These are phyloP conservation scores for Celoporthe dispersa DNA, from an alignment of 2,329 filamentous ascomycete species.

Conservation along the genomic window DNA sequence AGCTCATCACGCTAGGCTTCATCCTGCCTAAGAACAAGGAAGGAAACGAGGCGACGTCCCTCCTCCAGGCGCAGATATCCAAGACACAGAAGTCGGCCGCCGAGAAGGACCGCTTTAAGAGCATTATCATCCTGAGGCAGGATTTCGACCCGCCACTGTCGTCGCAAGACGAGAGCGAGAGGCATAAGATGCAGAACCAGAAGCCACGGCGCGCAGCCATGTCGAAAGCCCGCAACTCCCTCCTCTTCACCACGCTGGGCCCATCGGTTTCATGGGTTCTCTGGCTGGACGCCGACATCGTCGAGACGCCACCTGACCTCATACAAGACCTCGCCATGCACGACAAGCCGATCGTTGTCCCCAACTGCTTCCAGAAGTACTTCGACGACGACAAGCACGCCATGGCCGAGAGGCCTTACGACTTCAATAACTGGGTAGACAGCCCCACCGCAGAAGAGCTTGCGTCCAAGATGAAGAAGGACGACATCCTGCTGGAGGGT, in stretches of 20 bases:
- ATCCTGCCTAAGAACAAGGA: slow-evolving; percentile 94
- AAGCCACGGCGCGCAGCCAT: slow-evolving; percentile 85
- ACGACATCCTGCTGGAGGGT: slow-evolving; percentile 92
- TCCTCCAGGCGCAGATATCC: slow-evolving; percentile 81
- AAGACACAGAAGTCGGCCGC: slow-evolving; percentile 80
- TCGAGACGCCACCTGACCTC: slow-evolving; percentile 82
- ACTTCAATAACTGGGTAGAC: slow-evolving; percentile 98
- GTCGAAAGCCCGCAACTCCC: slow-evolving; percentile 89
- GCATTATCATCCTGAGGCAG: slow-evolving; percentile 91
- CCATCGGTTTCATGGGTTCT: slow-evolving; percentile 93
- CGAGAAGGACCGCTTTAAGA: slow-evolving; percentile 83
- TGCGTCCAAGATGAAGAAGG: slow-evolving; percentile 78
- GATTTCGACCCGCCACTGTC: slow-evolving; percentile 84
- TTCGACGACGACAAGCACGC: slow-evolving; percentile 70
- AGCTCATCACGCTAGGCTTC: slow-evolving; percentile 92
- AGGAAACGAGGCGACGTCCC: slow-evolving; percentile 82
- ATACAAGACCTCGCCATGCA: slow-evolving; percentile 91
- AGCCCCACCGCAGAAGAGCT: slow-evolving; percentile 78
- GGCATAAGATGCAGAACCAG: slow-evolving; percentile 91
- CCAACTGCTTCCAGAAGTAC: slow-evolving; percentile 94
- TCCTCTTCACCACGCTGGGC: slow-evolving; percentile 93
- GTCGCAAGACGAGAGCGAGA: slow-evolving; percentile 84
- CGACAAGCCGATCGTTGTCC: slow-evolving; percentile 88
- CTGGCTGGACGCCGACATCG: slow-evolving; percentile 90
- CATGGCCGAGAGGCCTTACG: slow-evolving; percentile 81